Conservation (phyloP, 2,329 filamentous ascomycete species). For the Cercospora nicotianae region DNA sequence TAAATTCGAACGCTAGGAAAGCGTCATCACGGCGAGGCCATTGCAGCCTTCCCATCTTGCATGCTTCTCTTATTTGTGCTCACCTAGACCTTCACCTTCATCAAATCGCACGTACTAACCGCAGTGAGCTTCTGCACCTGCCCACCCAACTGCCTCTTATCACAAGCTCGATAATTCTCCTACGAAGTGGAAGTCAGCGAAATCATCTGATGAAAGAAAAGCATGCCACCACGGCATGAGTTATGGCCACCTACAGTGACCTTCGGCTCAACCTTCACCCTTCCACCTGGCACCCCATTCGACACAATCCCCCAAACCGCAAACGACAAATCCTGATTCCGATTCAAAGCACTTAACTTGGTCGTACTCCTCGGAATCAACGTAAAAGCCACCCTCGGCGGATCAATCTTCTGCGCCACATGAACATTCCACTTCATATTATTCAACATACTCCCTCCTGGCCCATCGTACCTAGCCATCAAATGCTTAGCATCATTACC, state of each 20-base stretch:
- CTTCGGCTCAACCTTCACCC: not conserved
- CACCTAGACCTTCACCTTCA: not conserved
- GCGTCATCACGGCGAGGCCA: too few species aligned
- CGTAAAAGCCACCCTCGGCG: conserved; percentile 1
- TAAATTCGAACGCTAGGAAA: too few species aligned
- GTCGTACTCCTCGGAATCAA: conserved; percentile 11
- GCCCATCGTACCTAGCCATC: not conserved
- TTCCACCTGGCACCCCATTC: not conserved
- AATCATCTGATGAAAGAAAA: too few species aligned
- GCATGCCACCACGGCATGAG: too few species aligned
- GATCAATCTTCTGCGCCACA: not conserved
- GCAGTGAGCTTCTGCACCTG: not conserved
- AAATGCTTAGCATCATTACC: not conserved
- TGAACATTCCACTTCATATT: not conserved
- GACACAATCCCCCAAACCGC: conserved; percentile 5
- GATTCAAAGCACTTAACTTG: not conserved
- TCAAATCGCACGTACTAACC: not conserved
- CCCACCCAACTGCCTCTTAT: not conserved
- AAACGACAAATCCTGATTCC: conserved; percentile 14
- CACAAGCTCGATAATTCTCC: not conserved
- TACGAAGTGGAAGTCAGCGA: not conserved
- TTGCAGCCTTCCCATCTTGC: too few species aligned
- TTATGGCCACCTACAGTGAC: too few species aligned
- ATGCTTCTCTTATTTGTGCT: too few species aligned
- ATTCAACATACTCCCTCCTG: not conserved